Base-by-base conservation (phyloP, 2,329 filamentous ascomycete species). In the Penicillium capsulatum region DNA sequence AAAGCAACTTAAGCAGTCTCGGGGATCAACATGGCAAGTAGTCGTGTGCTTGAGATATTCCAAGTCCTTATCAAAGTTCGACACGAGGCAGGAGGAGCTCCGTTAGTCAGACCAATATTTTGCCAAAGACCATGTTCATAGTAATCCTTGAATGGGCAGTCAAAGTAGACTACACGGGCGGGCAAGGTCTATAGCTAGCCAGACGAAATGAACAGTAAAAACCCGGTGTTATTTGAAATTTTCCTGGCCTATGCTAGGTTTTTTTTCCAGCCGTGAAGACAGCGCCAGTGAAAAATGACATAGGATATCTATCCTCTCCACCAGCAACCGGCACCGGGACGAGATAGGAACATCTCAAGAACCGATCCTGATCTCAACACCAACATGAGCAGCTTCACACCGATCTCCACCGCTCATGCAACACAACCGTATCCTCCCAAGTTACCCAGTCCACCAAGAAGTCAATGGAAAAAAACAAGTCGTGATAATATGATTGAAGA, bases 191-290 rank as follows among this genome's bases (percentile, higher is more conserved):
- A 22, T 30, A 36, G 17, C 28, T 26, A 5, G 19, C 17, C 10
- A 30, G 9, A 7, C 17, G 30, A 14, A 37, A 44, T 54, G 51
- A 55, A 55, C 50, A 52, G 48, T 53, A 44, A 55, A 48, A 55
- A 55, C 48, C 52, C 52, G 50, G 52, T 55, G 50, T 53, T 47
- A 55, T 55, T 51, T 54, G 52, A 55, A 31, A 61, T 62, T 31
- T 57, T 68, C 10, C 58, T 69, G 38, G 47, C 52, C 45, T 55
- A 55, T 55, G 52, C 50, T 55, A 55, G 52, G 52, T 50, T 50
- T 54, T 47, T 54, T 55, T 54, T 55, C 48, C 45, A 55, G 52
- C 50, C 46, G 43, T 53, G 40, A 48, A 36, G 44, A 52, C 46
- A 50, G 50, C 50, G 50, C 52, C 52, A 55, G 50, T 44, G 40